Evolutionary conservation across 1,284 basidiomycete genomes (phyloP), one percentile per base, ranked within the genome.

Genomic region (Austroboletus rostrupii): DNA sequence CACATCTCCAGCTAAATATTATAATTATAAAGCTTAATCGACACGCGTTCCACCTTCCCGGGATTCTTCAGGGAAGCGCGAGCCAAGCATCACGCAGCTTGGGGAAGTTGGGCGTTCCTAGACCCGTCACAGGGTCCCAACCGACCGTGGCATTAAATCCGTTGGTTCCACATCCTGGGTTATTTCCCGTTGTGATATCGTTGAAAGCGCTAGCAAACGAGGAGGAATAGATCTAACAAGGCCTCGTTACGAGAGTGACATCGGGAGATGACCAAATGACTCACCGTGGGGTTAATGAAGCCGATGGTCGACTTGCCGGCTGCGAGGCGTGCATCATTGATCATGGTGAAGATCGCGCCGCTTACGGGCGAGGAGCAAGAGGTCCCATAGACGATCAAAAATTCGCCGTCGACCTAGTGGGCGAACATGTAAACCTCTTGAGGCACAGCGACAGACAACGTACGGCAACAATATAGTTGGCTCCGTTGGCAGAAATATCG

Each of bases 291-390:
- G 50, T 71, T 72, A 36, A 72, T 66, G 53, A 70, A 71, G 17
- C 68, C 65, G 43, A 75, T 65, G 7, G 73, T 59, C 7, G 57
- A 53, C 58, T 73, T 75, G 9, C 72, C 71, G 6, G 53, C 43
- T 1, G 66, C 60, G 14, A 74, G 52, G 29, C 71, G 66, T 10
- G 70, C 70, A 52, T 78, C 77, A 58, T 79, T 79, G 46, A 78
- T 62, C 55, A 77, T 61, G 0, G 74, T 69, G 17, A 79, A 59
- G 48, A 79, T 68, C 5, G 70, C 64, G 3, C 65, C 70, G 13
- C 71, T 57, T 3, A 72, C 69, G 0, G 77, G 77, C 20, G 69
- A 54, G 11, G 70, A 62, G 26, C 64, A 65, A 5, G 71, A 72
- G 2, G 70, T 72, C 38, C 70, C 70, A 45, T 60, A 67, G 4